Conservation (phyloP, 257 asterid species). For the Mitragyna speciosa region DNA sequence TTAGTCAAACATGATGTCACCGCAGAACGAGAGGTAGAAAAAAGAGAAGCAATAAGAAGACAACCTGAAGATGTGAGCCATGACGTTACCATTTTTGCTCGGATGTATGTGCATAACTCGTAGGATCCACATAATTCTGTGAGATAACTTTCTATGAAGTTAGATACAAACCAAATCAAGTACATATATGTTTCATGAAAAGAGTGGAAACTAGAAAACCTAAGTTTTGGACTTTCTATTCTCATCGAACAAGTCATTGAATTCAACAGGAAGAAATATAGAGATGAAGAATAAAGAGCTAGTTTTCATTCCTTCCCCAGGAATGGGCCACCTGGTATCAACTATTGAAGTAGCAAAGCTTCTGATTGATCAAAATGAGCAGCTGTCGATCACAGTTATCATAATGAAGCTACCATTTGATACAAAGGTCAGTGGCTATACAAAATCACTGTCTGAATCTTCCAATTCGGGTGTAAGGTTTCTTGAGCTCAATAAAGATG, state of each 20-base stretch:
- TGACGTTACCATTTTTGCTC: too few species aligned
- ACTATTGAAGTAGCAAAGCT: conserved; percentile 23
- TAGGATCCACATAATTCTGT: too few species aligned
- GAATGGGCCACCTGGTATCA: conserved; percentile 32
- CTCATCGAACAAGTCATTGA: neutral
- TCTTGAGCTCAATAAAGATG: neutral
- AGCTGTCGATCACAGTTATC: conserved; percentile 20
- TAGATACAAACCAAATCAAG: too few species aligned
- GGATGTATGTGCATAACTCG: too few species aligned
- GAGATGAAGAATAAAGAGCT: conserved; percentile 23
- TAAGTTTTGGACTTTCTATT: too few species aligned
- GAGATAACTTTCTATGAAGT: too few species aligned
- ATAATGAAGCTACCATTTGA: conserved; percentile 24
- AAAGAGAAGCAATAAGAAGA: too few species aligned
- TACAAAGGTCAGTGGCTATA: conserved; percentile 11
- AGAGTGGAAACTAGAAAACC: neutral
- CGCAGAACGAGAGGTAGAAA: too few species aligned
- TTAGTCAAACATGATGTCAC: too few species aligned
- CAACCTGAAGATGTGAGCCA: too few species aligned
- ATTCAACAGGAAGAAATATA: neutral
- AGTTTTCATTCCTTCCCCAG: conserved; percentile 33
- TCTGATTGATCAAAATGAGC: conserved; percentile 7
- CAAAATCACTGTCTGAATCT: conserved; percentile 8
- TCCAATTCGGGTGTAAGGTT: conserved; percentile 8
- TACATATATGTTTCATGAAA: too few species aligned